Base-by-base conservation (phyloP, 1,284 basidiomycete genomes). In the Athelia psychrophila region DNA sequence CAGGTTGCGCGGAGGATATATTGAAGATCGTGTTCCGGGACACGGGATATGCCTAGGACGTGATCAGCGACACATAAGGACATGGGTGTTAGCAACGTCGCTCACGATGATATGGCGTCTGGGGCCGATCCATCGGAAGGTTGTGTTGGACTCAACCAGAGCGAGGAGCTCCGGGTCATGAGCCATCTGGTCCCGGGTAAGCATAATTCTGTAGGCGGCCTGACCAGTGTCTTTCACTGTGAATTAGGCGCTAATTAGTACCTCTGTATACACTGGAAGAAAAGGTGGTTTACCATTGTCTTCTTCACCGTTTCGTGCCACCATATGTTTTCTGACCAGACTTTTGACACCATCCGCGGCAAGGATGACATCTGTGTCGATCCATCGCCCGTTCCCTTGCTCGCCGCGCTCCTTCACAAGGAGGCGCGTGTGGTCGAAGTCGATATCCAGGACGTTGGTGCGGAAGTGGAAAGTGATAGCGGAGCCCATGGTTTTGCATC, bases 131-230 rank as follows among this genome's bases (percentile, higher is more conserved):
- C 61, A 62, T 12, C 61, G 55, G 38, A 54, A 54, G 3, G 53
- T 49, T 10, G 45, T 23, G 30, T 57, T 50, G 3, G 56, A 32
- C 12, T 60, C 53, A 9, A 62, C 13, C 19, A 62, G 52, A 16
- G 54, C 48, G 12, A 60, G 53, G 20, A 60, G 54, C 19, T 59
- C 57, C 6, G 59, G 55, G 27, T 62, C 59, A 35, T 51, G 50
- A 0, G 27, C 32, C n/a, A 62, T 30, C 24, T 62, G 50, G 1
- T 58, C 57, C 30, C 59, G 59, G 12, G 36, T 53, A 23, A 62
- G 54, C 59, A 62, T 60, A 47, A 60, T 59, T 20, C 59, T 57
- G 51, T 62, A 62, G 22, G 60, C 54, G 1, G 60, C 51, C 36
- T 60, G 57, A 15, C 59, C 60, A 0, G 59, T 56, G 38, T 62